Percentiles rank a stretch among this genome's conserved stretches.
Conservation (phyloP, 2,329 filamentous ascomycete species). For the Sporothrix sp. region DNA sequence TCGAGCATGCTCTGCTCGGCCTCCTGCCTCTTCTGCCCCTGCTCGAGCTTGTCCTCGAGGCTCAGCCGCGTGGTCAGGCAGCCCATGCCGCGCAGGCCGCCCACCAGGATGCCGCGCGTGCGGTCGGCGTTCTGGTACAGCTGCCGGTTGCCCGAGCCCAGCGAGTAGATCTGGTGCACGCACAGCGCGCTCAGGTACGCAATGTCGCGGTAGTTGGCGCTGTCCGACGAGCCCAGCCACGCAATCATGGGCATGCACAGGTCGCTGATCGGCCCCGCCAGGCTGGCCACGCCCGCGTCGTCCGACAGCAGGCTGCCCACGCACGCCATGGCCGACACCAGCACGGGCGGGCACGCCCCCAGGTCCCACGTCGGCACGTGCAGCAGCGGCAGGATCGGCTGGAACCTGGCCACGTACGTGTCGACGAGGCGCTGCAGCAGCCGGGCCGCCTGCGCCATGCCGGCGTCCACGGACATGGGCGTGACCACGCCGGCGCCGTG, state of each 20-base stretch:
- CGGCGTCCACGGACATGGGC: constrained; percentile 6
- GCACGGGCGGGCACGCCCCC: constrained; percentile 17
- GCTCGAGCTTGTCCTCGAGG: constrained; percentile 5
- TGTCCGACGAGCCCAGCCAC: constrained; percentile 23
- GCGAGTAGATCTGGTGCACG: constrained; percentile 25
- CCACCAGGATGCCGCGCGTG: constrained; percentile 22
- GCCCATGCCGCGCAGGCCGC: constrained; percentile 22
- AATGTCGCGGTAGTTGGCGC: constrained; percentile 20
- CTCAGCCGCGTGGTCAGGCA: constrained; percentile 19
- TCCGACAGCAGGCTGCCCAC: constrained; percentile 22
- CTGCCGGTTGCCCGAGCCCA: constrained; percentile 24
- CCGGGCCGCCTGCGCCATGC: constrained; percentile 16
- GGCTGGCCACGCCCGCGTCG: constrained; percentile 13
- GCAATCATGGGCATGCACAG: constrained; percentile 23
- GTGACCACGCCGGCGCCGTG: no score
- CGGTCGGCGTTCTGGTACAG: constrained; percentile 25
- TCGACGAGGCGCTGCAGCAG: constrained; percentile 20
- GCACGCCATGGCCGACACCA: constrained; percentile 24
- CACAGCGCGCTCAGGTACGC: constrained; percentile 23
- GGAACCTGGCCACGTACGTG: constrained; percentile 22
- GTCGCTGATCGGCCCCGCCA: constrained; percentile 20
- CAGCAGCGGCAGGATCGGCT: constrained; percentile 24
- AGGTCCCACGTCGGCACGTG: constrained; percentile 24
- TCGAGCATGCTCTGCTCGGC: no score
- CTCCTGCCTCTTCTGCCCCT: neutral